A percentile compares a stretch with the other conserved stretches of the same genome.
These are phyloP conservation scores for Trametes cubensis DNA, from an alignment of 768 basidiomycete genomes.

Conservation along the genomic window DNA sequence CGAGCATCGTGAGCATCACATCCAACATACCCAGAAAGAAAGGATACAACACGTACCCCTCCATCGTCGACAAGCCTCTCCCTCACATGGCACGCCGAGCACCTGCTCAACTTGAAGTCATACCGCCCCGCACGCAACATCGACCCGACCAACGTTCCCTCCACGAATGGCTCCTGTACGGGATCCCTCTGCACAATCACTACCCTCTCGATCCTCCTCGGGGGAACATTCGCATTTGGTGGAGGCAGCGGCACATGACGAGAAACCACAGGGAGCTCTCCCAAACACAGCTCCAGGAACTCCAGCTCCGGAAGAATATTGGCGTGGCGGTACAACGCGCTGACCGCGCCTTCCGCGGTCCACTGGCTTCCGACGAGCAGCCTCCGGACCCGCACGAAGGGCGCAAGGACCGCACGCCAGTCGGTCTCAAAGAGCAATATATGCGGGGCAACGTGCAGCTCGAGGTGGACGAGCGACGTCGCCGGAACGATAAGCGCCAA, in stretches of 20 bases:
- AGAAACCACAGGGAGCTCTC: background rate
- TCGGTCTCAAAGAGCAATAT: constrained; percentile 3
- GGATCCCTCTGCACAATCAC: background rate
- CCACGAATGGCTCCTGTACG: background rate
- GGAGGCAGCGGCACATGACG: background rate
- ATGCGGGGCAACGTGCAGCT: constrained; percentile 8
- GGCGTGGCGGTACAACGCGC: background rate
- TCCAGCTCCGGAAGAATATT: background rate
- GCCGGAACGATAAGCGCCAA: background rate
- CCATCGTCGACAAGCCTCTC: constrained; percentile 30
- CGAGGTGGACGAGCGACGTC: background rate
- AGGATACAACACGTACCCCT: background rate
- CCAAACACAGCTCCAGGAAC: constrained; percentile 4
- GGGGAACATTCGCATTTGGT: background rate
- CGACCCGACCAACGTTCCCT: constrained; percentile 2
- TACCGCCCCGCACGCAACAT: background rate
- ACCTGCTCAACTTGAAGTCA: constrained; percentile 2
- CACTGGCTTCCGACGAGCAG: constrained; percentile 3
- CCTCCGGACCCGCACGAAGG: background rate
- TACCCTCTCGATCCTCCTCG: background rate
- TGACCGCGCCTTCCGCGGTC: constrained; percentile 1
- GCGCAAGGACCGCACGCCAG: background rate
- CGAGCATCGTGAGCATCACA: too few relatives aligned
- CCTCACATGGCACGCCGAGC: constrained; percentile 10
- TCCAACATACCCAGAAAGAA: background rate